Evolutionary conservation across 306 rosid species (phyloP).

Genomic region (Herpetospermum pedunculosum): DNA sequence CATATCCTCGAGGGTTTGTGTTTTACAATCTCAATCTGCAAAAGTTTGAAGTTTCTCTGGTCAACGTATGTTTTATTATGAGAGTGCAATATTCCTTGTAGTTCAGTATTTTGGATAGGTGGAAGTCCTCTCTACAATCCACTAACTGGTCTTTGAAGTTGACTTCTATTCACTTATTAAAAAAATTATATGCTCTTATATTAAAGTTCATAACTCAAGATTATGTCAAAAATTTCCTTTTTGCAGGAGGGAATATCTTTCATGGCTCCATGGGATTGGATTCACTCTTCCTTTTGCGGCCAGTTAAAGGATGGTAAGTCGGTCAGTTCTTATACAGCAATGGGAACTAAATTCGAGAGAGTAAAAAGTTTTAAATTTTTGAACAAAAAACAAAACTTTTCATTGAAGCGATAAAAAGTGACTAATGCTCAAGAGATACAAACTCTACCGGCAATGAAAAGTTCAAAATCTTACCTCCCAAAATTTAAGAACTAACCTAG

Average conservation of each 20-base stretch:
- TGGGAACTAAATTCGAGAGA: too few species aligned
- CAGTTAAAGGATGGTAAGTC: slow-evolving; percentile 75
- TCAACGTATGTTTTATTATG: neutral
- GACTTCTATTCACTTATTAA: neutral
- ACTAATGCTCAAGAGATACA: too few species aligned
- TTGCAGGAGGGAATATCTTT: slow-evolving; percentile 72
- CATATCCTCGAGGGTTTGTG: neutral
- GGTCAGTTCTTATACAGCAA: neutral
- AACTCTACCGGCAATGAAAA: too few species aligned
- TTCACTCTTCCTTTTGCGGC: slow-evolving; percentile 77
- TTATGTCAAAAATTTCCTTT: neutral
- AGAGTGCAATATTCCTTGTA: neutral
- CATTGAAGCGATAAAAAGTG: too few species aligned
- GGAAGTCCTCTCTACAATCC: neutral
- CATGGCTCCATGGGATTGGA: slow-evolving; percentile 94
- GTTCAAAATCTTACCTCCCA: too few species aligned
- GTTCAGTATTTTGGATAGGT: neutral
- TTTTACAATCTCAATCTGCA: neutral
- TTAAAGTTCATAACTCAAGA: neutral
- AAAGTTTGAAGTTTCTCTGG: neutral
- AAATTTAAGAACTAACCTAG: too few species aligned
- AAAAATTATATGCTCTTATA: neutral
- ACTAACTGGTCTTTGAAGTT: neutral
- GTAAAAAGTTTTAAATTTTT: too few species aligned
- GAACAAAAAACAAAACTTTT: too few species aligned